A percentile compares a stretch with the other conserved stretches of the same genome.
Conservation (phyloP, 2,329 filamentous ascomycete species). For the Neocucurbitaria cava region DNA sequence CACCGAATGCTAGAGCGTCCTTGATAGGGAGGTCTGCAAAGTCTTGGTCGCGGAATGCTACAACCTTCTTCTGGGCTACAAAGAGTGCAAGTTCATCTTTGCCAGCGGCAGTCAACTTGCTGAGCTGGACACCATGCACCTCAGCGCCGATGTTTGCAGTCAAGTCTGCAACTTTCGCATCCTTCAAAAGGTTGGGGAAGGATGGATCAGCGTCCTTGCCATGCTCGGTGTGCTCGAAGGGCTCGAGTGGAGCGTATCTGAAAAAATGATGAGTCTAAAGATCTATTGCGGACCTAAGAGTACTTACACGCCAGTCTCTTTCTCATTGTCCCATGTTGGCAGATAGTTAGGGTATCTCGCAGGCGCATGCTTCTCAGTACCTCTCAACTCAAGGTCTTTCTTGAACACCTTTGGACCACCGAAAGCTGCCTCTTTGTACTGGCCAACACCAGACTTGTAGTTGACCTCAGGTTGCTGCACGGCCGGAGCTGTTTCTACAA, state of each 20-base stretch:
- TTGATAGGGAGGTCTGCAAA: conserved; percentile 69
- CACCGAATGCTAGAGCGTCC: conserved; percentile 71
- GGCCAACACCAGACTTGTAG: conserved; percentile 44
- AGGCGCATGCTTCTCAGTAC: conserved; percentile 60
- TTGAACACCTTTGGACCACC: conserved; percentile 53
- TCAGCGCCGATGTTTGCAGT: conserved; percentile 79
- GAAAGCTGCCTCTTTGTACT: conserved; percentile 53
- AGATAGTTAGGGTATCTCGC: conserved; percentile 76
- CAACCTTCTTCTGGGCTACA: conserved; percentile 78
- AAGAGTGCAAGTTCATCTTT: conserved; percentile 80
- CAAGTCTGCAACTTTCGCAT: conserved; percentile 64
- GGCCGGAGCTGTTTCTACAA: conserved; percentile 46
- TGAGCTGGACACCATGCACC: conserved; percentile 74
- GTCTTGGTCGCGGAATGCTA: conserved; percentile 77
- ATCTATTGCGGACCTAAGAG: background rate
- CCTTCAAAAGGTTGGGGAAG: conserved; percentile 71
- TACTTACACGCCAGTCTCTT: conserved; percentile 11
- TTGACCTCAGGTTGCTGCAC: conserved; percentile 28
- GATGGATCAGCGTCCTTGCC: conserved; percentile 75
- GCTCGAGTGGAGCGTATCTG: conserved; percentile 69
- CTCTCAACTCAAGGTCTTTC: conserved; percentile 61
- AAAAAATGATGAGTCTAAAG: conserved; percentile 21
- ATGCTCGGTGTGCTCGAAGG: conserved; percentile 76
- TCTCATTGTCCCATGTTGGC: conserved; percentile 72
- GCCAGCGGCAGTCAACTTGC: conserved; percentile 69